Conservation (phyloP, 257 asterid genomes). For the Solanum medicagineum region DNA sequence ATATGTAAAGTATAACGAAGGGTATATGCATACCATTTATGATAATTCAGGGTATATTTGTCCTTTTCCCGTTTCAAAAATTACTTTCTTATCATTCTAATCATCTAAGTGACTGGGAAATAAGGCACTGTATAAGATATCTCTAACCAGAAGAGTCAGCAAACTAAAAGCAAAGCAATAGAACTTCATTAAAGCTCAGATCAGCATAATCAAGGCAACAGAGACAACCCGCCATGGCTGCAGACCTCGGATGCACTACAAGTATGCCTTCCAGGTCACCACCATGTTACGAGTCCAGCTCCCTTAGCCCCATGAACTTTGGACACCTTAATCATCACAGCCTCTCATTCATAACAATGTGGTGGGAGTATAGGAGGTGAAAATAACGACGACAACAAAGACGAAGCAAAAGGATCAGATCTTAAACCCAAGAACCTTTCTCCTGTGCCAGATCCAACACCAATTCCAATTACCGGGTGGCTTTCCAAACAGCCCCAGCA, state of each 20-base stretch:
- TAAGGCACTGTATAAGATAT: background rate
- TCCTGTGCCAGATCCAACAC: background rate
- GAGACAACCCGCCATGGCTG: conserved; percentile 4
- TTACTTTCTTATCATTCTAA: no score
- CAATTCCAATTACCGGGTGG: no score
- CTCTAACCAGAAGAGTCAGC: background rate
- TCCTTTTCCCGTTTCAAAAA: no score
- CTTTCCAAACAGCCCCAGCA: no score
- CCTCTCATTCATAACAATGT: background rate
- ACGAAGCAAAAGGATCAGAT: background rate
- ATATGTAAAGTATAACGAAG: no score
- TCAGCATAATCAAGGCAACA: background rate
- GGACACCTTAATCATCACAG: background rate
- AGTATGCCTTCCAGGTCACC: background rate
- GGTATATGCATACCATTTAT: no score
- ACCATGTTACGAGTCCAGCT: background rate
- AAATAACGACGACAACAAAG: background rate
- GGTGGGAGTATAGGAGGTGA: background rate
- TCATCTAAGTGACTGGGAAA: no score
- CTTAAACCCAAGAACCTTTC: background rate
- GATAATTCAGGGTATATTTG: no score
- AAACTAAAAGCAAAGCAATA: background rate
- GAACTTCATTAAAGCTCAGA: background rate
- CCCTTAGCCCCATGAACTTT: background rate
- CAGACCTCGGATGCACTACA: background rate